phyloP scores from a whole-genome alignment of 2,329 filamentous ascomycete genomes.

The Coleophoma crateriformis region DNA sequence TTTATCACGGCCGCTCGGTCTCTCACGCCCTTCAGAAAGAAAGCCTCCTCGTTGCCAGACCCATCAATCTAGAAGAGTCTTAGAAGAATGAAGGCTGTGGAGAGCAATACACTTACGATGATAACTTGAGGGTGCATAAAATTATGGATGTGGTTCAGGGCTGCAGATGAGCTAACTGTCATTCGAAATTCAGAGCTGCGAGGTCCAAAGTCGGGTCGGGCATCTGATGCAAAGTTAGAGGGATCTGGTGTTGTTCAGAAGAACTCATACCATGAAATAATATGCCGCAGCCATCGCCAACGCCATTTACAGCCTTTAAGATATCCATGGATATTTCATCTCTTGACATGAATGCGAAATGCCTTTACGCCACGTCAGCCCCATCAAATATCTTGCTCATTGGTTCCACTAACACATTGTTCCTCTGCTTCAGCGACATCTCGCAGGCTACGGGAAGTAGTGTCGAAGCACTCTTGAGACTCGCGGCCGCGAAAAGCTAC shows the following conservation, averaged over 20 bases:
- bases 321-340: conserved; percentile 64
- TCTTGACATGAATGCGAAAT: conserved; percentile 74
- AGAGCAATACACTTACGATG: conserved; percentile 9
- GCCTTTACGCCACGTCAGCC: conserved; percentile 26
- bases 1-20: conserved; percentile 44
- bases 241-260: conserved; percentile 2
- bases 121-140: conserved; percentile 71
- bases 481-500: conserved; percentile 69
- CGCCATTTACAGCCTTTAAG: conserved; percentile 71
- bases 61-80: conserved; percentile 59
- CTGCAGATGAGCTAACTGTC: conserved; percentile 56
- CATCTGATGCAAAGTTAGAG: conserved; percentile 47
- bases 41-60: conserved; percentile 58
- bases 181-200: conserved; percentile 68
- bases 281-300: conserved; percentile 65
- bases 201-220: conserved; percentile 65
- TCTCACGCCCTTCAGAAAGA: conserved; percentile 57
- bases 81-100: neutral
- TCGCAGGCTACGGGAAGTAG: conserved; percentile 80
- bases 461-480: conserved; percentile 63
- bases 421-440: conserved; percentile 67
- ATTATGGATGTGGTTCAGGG: conserved; percentile 65
- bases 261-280: conserved; percentile 44
- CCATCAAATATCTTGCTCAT: neutral
- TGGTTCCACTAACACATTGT: conserved; percentile 45